Conservation (phyloP, 2,329 filamentous ascomycete species). For the Ilyonectria mors-panacis region DNA sequence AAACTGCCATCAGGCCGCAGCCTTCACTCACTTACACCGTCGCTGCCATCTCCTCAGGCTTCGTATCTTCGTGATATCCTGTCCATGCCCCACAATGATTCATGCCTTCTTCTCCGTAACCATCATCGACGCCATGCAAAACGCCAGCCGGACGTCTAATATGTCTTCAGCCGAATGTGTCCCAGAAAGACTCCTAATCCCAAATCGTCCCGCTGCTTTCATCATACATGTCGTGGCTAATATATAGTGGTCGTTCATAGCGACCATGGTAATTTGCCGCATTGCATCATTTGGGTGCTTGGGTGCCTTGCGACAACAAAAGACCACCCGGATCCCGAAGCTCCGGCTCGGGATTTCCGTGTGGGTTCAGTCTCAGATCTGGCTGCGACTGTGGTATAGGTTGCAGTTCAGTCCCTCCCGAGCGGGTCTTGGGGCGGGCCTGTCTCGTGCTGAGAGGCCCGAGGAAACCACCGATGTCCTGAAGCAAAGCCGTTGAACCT, state of each 20-base stretch:
- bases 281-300: conserved; percentile 3
- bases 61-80: conserved; percentile 24
- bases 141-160: conserved; percentile 36
- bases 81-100: conserved; percentile 10
- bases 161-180: conserved; percentile 31
- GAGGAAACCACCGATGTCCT: conserved; percentile 71
- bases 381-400: conserved; percentile 61
- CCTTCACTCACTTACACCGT: conserved; percentile 10
- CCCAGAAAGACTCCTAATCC: conserved; percentile 17
- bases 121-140: conserved; percentile 27
- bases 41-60: conserved; percentile 1
- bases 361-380: conserved; percentile 51
- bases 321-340: conserved; percentile 60
- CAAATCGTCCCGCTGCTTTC: conserved; percentile 34
- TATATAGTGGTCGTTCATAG: conserved; percentile 35
- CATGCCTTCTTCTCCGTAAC: conserved; percentile 12
- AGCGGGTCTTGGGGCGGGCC: conserved; percentile 50
- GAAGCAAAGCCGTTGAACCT: conserved; percentile 71
- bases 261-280: background rate
- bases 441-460: conserved; percentile 56
- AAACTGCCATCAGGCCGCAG: conserved; percentile 5
- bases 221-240: conserved; percentile 36
- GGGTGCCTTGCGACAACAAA: conserved; percentile 51
- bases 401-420: conserved; percentile 61
- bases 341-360: conserved; percentile 51